Evolutionary conservation across 192 early-diverging fungal genomes (phyloP).

Genomic region (Umbelopsis sp.): DNA sequence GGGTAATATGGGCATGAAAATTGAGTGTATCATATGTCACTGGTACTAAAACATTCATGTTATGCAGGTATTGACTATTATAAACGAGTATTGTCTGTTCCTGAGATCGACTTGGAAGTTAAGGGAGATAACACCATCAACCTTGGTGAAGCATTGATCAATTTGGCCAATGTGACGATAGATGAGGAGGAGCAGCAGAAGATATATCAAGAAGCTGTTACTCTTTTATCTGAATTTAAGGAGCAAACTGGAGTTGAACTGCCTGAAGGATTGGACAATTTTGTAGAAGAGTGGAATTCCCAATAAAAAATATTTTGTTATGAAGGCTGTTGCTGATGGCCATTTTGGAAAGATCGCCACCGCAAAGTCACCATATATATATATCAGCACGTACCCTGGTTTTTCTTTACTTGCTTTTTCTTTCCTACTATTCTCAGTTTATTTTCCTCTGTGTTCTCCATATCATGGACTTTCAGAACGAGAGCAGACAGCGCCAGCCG

Average conservation of each 20-base stretch:
- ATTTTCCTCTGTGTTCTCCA: too few species aligned
- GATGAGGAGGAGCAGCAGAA: slow-evolving; percentile 26
- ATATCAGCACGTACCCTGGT: neutral
- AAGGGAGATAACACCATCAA: slow-evolving; percentile 15
- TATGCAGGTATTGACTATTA: slow-evolving; percentile 1
- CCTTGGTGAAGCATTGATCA: slow-evolving; percentile 33
- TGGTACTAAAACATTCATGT: neutral
- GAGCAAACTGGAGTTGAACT: slow-evolving; percentile 10
- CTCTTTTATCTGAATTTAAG: slow-evolving; percentile 20
- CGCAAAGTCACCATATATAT: neutral
- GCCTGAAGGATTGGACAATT: slow-evolving; percentile 36
- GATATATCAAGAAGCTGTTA: slow-evolving; percentile 29
- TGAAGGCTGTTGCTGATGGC: neutral
- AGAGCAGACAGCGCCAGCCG: neutral
- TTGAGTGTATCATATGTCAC: neutral
- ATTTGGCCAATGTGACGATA: slow-evolving; percentile 32
- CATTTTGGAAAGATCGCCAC: neutral
- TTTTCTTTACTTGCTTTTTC: neutral
- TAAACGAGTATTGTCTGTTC: slow-evolving; percentile 1
- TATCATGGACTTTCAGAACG: neutral
- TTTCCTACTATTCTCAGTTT: neutral
- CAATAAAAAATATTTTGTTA: neutral
- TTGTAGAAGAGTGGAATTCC: slow-evolving; percentile 36
- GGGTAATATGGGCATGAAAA: neutral
- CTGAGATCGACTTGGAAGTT: slow-evolving; percentile 25